These are phyloP conservation scores for Fimicolochytrium jonesii DNA, from an alignment of 192 early-diverging fungal genomes.

Conservation along the genomic window DNA sequence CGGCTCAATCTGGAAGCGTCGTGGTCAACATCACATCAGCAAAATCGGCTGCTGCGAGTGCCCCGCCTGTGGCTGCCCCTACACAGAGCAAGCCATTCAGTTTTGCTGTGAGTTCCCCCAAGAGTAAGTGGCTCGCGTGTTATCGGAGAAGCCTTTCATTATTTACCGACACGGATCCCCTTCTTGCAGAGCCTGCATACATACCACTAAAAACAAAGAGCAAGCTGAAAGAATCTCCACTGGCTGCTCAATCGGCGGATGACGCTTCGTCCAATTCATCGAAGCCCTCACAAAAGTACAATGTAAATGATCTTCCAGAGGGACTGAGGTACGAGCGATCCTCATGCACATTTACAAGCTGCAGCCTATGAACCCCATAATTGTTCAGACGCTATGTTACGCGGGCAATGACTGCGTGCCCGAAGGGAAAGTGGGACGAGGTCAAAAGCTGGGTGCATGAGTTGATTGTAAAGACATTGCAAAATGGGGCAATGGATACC, in stretches of 20 bases:
- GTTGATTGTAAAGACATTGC: slow-evolving; percentile 47
- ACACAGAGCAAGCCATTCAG: neutral
- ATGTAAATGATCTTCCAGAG: neutral
- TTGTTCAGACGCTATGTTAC: neutral
- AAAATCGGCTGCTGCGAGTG: neutral
- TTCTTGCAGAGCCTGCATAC: slow-evolving; percentile 12
- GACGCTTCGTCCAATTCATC: neutral
- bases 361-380: neutral
- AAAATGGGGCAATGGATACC: slow-evolving; percentile 38
- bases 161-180: neutral
- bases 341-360: neutral
- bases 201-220: slow-evolving; percentile 8
- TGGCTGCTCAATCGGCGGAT: slow-evolving; percentile 10
- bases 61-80: neutral
- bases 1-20: too few species aligned
- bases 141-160: neutral
- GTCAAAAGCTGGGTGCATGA: slow-evolving; percentile 54
- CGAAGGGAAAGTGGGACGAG: slow-evolving; percentile 12
- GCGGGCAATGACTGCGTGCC: neutral
- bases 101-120: neutral
- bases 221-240: slow-evolving; percentile 8
- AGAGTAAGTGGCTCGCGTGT: neutral
- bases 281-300: neutral
- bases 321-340: too few species aligned
- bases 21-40: too few species aligned